Conservation (phyloP, 768 basidiomycete species). For the Collybiopsis luxurians region DNA sequence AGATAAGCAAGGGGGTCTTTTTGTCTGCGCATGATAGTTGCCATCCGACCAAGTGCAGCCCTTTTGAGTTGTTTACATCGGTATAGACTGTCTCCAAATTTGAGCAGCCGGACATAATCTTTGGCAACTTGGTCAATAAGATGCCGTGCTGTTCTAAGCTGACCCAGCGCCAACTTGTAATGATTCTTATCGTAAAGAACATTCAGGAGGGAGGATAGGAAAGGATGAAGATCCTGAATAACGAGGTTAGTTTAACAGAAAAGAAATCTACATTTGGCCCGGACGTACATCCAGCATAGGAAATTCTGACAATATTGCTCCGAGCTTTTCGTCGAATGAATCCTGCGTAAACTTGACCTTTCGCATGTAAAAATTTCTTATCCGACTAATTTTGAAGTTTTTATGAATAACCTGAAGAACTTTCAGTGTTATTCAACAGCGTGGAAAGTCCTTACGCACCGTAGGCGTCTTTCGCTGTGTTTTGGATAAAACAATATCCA, state of each 20-base stretch:
- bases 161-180: conserved; percentile 97
- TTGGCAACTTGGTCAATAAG: conserved; percentile 96
- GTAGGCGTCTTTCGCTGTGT: conserved; percentile 98
- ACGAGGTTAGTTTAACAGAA: conserved; percentile 8
- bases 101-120: conserved; percentile 94
- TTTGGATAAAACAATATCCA: conserved; percentile 91
- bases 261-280: neutral
- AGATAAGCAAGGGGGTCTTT: conserved; percentile 98
- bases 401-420: conserved; percentile 86
- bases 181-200: conserved; percentile 99
- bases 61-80: conserved; percentile 98
- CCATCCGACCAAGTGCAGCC: conserved; percentile 98
- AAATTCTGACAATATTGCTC: conserved; percentile 92
- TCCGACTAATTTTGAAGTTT: conserved; percentile 99
- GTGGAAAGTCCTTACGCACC: conserved; percentile 36
- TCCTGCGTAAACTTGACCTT: conserved; percentile 99
- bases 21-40: conserved; percentile 97
- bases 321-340: conserved; percentile 92
- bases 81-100: conserved; percentile 97
- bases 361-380: conserved; percentile 98
- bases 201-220: conserved; percentile 93
- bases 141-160: conserved; percentile 93
- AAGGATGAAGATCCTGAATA: conserved; percentile 85
- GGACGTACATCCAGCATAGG: conserved; percentile 90
- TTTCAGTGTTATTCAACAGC: neutral